Evolutionary conservation across 257 asterid species (phyloP), one percentile per base, ranked within the genome.

Genomic region (Petrea volubilis): DNA sequence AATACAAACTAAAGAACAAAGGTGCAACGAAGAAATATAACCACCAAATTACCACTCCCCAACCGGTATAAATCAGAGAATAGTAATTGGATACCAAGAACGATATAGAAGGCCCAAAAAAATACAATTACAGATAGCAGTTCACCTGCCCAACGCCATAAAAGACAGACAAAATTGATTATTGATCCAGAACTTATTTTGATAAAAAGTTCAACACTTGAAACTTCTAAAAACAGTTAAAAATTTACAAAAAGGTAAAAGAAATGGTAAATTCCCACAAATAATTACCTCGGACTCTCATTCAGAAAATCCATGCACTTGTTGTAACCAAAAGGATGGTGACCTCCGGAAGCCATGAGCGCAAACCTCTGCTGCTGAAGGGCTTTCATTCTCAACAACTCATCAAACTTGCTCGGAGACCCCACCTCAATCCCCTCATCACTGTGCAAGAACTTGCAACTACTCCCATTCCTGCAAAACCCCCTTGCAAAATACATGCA

Each of bases 401-500:
- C 98, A 17, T 95, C 98, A 46, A 90, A 82, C 62, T 80, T 83
- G 14, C 82, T 73, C 1, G 96, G 90, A 23, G 96, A 87, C 28
- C 87, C 94, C 61, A 82, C 78, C 70, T 74, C 88, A 67, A 72
- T 12, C 17, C 59, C 77, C 33, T 67, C 84, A 17, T 64, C 87
- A 44, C 80, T 53, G 81, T 95, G 98, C 71, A 82, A 34, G 78
- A 92, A 95, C 81, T 92, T 92, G 67, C 98, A 92, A 67, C 78
- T 49, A 24, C 74, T 77, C 5, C 97, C 98, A 44, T 94, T 94
- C 79, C 89, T 91, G 74, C 98, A 93, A 36, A 87, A 89, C 1
- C 98, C 99, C 68, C 92, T 83, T 0, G 97, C 97, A 36, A 74
- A 95, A 56, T 90, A 95, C 86, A 88, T 80, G 84, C 98, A 95